phyloP scores from a whole-genome alignment of 192 early-diverging fungal genomes.

The Coemansia javaensis region DNA sequence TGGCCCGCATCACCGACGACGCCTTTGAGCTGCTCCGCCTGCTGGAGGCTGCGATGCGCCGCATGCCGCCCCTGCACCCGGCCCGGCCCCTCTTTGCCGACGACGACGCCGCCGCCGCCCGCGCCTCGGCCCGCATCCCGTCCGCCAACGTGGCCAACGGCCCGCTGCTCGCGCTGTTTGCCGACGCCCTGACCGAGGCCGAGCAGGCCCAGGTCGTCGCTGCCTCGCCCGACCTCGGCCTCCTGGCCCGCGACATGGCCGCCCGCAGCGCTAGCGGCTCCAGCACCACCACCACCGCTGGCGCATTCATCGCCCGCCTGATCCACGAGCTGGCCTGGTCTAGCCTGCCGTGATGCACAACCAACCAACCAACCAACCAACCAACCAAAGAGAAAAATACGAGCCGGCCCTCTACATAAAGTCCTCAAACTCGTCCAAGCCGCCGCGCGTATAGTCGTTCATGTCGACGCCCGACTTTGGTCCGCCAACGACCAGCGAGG shows the following conservation, averaged over 20 bases:
- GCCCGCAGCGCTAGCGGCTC: background rate
- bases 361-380: no score
- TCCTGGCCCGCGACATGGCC: conserved; percentile 1
- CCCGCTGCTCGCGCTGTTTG: conserved; percentile 12
- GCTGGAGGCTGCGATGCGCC: conserved; percentile 25
- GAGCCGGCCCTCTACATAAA: conserved; percentile 39
- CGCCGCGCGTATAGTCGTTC: conserved; percentile 54
- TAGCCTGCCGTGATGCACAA: conserved; percentile 1
- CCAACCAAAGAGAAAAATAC: background rate
- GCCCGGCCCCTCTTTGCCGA: conserved; percentile 17
- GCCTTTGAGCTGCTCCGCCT: conserved; percentile 14
- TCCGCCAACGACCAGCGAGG: conserved; percentile 14
- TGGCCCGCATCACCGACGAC: conserved; percentile 17
- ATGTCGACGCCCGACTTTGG: conserved; percentile 34
- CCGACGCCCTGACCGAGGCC: conserved; percentile 5
- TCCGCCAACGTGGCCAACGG: conserved; percentile 16
- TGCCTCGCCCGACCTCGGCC: conserved; percentile 11
- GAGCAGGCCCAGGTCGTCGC: conserved; percentile 33
- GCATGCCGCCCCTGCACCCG: conserved; percentile 16
- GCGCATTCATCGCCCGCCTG: conserved; percentile 7
- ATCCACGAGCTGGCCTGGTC: conserved; percentile 4
- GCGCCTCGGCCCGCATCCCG: conserved; percentile 1
- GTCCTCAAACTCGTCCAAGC: conserved; percentile 53
- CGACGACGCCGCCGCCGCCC: conserved; percentile 1
- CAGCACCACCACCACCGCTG: background rate